Conservation (phyloP, 371 early-diverging fungal species). For the Mucor irregularis region DNA sequence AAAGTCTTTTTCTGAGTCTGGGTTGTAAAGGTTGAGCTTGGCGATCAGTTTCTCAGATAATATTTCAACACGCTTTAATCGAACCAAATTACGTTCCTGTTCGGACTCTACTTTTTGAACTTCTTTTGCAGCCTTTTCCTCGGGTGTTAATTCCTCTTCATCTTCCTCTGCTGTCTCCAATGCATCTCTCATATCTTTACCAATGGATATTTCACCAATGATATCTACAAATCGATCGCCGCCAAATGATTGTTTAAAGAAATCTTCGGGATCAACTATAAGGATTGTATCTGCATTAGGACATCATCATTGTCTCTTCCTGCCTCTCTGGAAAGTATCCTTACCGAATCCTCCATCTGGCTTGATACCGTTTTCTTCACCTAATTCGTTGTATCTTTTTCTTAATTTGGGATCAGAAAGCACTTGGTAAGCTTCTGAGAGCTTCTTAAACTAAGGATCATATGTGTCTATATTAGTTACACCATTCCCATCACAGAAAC, state of each 20-base stretch:
- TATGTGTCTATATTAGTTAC: background rate
- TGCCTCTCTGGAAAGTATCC: no score
- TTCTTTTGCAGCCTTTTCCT: conserved; percentile 67
- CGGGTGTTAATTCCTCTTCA: conserved; percentile 41
- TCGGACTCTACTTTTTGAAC: conserved; percentile 36
- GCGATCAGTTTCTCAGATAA: conserved; percentile 70
- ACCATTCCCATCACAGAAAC: background rate
- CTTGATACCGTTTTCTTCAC: conserved; percentile 61
- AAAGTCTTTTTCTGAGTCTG: conserved; percentile 50
- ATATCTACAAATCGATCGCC: conserved; percentile 93
- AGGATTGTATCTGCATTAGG: no score
- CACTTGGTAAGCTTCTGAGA: conserved; percentile 91
- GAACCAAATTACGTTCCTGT: conserved; percentile 54
- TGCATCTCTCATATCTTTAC: conserved; percentile 85
- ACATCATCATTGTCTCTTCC: no score
- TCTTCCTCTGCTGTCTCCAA: conserved; percentile 65
- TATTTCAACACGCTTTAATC: conserved; percentile 71
- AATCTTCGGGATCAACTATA: conserved; percentile 85
- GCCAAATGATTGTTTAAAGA: conserved; percentile 95
- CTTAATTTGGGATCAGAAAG: conserved; percentile 84
- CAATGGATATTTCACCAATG: conserved; percentile 96
- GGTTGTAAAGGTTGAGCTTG: conserved; percentile 76
- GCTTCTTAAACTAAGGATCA: conserved; percentile 72
- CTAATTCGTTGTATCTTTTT: conserved; percentile 81
- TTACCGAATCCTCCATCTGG: conserved; percentile 72